Evolutionary conservation across 2,329 filamentous ascomycete genomes (phyloP).

Genomic region (Cladobotryum protrusum): DNA sequence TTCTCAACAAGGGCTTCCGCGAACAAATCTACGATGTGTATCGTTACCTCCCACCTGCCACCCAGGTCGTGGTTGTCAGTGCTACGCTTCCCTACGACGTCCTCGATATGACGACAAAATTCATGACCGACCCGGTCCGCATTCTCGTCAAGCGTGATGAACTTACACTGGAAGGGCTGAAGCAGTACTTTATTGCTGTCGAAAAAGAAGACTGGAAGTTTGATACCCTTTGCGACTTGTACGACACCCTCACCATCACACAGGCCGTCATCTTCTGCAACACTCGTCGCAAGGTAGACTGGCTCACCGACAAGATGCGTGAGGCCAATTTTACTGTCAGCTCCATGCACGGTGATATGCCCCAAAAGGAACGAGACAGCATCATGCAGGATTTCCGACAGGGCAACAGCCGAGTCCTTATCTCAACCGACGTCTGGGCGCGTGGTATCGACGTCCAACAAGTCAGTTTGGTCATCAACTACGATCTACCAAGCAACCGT

Average conservation of each 20-base stretch:
- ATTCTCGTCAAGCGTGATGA: constrained; percentile 99
- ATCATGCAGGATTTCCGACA: constrained; percentile 99
- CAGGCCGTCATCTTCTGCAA: constrained; percentile 99
- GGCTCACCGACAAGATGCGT: constrained; percentile 98
- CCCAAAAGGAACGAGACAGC: constrained; percentile 93
- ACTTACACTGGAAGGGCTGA: constrained; percentile 91
- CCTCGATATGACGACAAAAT: constrained; percentile 98
- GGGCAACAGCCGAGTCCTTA: constrained; percentile 91
- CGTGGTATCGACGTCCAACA: constrained; percentile 98
- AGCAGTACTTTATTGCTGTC: constrained; percentile 98
- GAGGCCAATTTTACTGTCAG: constrained; percentile 98
- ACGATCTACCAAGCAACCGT: constrained; percentile 94
- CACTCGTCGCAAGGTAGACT: constrained; percentile 97
- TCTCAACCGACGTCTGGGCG: constrained; percentile 96
- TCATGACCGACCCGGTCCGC: constrained; percentile 97
- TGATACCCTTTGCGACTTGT: constrained; percentile 95
- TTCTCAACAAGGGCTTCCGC: constrained; percentile 87
- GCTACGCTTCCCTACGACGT: constrained; percentile 97
- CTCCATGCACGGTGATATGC: constrained; percentile 99
- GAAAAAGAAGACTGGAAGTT: constrained; percentile 99
- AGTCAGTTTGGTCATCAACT: constrained; percentile 97
- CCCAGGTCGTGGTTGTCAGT: constrained; percentile 96
- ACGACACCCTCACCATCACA: constrained; percentile 97
- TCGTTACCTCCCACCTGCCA: constrained; percentile 90
- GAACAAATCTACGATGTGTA: constrained; percentile 99